phyloP scores from a whole-genome alignment of 495 filamentous ascomycete genomes.

The Penicillium paxilli region DNA sequence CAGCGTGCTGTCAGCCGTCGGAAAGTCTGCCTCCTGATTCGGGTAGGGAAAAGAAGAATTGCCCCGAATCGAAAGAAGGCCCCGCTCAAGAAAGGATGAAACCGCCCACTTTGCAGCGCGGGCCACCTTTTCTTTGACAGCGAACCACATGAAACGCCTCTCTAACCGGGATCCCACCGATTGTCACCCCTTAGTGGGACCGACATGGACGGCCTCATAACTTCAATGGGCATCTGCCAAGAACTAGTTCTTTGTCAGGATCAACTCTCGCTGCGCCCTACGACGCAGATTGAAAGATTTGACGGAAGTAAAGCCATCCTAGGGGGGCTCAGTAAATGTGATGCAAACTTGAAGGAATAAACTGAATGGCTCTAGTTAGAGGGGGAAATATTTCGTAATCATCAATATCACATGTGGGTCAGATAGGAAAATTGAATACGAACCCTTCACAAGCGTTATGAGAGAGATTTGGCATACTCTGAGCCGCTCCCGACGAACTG shows the following conservation, averaged over 20 bases:
- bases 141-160: conserved; percentile 16
- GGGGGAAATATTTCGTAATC: too few species aligned
- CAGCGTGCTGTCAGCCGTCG: not conserved
- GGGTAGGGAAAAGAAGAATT: not conserved
- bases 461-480: too few species aligned
- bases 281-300: not conserved
- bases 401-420: too few species aligned
- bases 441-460: too few species aligned
- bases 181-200: conserved; percentile 6
- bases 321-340: too few species aligned
- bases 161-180: conserved; percentile 6
- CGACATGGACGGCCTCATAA: not conserved
- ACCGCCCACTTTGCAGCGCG: not conserved
- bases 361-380: too few species aligned
- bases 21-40: not conserved
- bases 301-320: too few species aligned
- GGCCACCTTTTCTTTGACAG: conserved; percentile 18
- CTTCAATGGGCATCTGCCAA: conserved; percentile 9
- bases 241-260: not conserved
- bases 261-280: not conserved
- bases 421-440: too few species aligned
- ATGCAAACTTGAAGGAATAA: too few species aligned
- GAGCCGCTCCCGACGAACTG: too few species aligned
- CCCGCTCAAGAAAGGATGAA: conserved; percentile 1
- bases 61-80: not conserved